Evolutionary conservation across 2,329 filamentous ascomycete species (phyloP), one percentile per base, ranked within the genome.

Genomic region (Calonectria hongkongensis): DNA sequence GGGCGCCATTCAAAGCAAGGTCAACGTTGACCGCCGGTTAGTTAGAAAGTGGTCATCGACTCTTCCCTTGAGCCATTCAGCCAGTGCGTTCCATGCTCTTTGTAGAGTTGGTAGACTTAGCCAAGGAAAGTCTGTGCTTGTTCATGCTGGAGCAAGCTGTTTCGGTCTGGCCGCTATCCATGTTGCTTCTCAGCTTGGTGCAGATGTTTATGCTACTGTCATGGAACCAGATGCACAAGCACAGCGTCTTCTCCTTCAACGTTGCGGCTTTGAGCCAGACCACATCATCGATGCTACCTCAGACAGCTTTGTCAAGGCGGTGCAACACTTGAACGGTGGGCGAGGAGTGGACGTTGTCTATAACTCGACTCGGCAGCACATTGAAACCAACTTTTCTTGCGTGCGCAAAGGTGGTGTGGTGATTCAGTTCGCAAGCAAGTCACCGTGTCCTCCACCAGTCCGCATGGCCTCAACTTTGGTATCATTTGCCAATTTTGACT

Each of bases 81-180:
- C 84, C 27, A 84, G 86, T 5, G 88, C 87, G 1, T 83, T 84
- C 68, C 85, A 89, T 69, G 84, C 83, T 2, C 78, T 91, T 8
- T 30, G 78, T 3, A 76, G 81, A 28, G 43, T 82, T n/a, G 84
- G 83, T 33, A 79, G 82, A 45, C 65, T 79, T 21, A 62, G 66
- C 8, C 51, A 47, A n/a, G 76, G 77, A 4, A 78, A 82, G 10
- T 82, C 74, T 3, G 81, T 89, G 5, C 81, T 90, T 4, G 81
- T 90, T 21, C 86, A 88, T 65, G 82, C 83, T 12, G 88, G 84
- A 3, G 84, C 85, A 4, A 86, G 87, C 60, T 81, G 83, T 0
- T 81, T 85, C 25, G 88, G 88, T 1, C 82, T 87, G 45, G 85
- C 85, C 12, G 87, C 86, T 2, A 75, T 89, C 3, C 81, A 83